phyloP scores from a whole-genome alignment of 768 basidiomycete genomes.

The Kwoniella shandongensis region DNA sequence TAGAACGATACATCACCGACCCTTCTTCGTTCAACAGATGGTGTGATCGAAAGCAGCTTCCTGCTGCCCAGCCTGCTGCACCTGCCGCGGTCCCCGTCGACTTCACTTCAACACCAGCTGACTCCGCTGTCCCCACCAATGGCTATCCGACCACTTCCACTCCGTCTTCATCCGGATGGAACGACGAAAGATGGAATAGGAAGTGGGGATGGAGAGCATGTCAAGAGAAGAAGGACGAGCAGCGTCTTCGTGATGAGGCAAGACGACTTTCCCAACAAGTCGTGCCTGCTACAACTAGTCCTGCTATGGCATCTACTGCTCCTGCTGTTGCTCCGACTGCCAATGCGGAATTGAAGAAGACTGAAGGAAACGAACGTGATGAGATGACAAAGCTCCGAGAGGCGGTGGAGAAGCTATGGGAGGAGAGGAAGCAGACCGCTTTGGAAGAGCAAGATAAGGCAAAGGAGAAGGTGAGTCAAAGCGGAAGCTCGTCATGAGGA shows the following conservation, averaged over 20 bases:
- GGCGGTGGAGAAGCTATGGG: conserved; percentile 31
- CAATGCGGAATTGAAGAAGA: too few relatives aligned
- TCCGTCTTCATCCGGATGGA: neutral
- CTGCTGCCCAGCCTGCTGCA: neutral
- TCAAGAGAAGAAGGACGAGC: conserved; percentile 8
- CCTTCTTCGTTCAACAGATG: neutral
- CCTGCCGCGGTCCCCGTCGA: neutral
- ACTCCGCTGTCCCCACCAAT: too few relatives aligned
- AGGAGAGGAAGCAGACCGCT: conserved; percentile 28
- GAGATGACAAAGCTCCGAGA: conserved; percentile 25
- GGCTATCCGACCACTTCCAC: neutral
- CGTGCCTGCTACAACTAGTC: neutral
- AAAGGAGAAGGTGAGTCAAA: conserved; percentile 28
- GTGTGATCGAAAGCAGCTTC: too few relatives aligned
- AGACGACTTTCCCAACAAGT: too few relatives aligned
- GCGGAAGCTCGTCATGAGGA: neutral
- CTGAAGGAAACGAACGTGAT: neutral
- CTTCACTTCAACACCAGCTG: too few relatives aligned
- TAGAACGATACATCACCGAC: conserved; percentile 4
- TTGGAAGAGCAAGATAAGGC: conserved; percentile 21
- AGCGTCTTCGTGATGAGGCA: neutral
- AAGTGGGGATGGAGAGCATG: conserved; percentile 13
- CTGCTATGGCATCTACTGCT: too few relatives aligned
- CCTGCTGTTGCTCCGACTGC: too few relatives aligned
- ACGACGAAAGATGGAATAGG: neutral